Evolutionary conservation across 495 filamentous ascomycete genomes (phyloP).

Genomic region (Neurospora tetrasperma): DNA sequence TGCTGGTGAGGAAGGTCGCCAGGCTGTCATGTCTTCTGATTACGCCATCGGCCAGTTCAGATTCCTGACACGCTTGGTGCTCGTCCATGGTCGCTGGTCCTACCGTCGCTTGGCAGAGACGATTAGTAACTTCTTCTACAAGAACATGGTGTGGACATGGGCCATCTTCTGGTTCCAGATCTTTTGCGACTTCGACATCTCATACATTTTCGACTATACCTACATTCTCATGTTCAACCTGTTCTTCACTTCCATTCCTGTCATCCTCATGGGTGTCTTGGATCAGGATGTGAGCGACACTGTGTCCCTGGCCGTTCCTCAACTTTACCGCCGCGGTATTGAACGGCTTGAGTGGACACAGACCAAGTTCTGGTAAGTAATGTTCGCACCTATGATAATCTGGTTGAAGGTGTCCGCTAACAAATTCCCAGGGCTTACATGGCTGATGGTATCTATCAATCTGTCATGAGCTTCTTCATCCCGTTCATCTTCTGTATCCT

Average conservation of each 20-base stretch:
- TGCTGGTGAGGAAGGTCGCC: constrained; percentile 91
- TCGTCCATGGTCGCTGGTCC: constrained; percentile 95
- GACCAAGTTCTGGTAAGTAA: constrained; percentile 81
- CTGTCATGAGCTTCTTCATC: constrained; percentile 85
- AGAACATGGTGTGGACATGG: constrained; percentile 98
- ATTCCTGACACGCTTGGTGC: constrained; percentile 79
- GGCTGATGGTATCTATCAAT: constrained; percentile 91
- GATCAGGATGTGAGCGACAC: constrained; percentile 95
- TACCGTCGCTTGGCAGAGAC: constrained; percentile 88
- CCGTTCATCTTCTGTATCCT: constrained; percentile 66
- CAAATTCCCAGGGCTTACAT: constrained; percentile 69
- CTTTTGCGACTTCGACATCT: constrained; percentile 89
- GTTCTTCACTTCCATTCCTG: constrained; percentile 90
- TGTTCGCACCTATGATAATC: not conserved
- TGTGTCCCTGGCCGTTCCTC: constrained; percentile 88
- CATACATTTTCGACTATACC: constrained; percentile 94
- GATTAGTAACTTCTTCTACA: constrained; percentile 99
- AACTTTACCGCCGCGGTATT: constrained; percentile 92
- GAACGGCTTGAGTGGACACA: constrained; percentile 97
- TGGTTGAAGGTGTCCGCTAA: constrained; percentile 3
- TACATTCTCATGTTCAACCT: constrained; percentile 96
- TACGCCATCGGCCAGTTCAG: constrained; percentile 98
- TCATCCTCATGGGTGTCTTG: constrained; percentile 92
- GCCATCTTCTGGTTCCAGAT: constrained; percentile 97
- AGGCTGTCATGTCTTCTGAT: constrained; percentile 97